Conservation (phyloP, 768 basidiomycete genomes). For the Amanita brunnescens region DNA sequence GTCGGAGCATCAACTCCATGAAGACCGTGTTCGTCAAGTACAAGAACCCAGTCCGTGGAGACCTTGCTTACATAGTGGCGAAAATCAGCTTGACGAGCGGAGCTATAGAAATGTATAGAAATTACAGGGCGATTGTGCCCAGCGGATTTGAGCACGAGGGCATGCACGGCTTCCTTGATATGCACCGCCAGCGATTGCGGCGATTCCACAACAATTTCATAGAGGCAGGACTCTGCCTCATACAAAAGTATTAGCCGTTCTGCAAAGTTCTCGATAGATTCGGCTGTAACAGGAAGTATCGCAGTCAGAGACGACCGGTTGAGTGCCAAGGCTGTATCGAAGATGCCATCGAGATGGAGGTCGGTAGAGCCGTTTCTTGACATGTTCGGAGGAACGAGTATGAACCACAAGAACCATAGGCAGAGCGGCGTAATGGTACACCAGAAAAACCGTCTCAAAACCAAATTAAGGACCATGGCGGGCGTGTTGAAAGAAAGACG, state of each 20-base stretch:
- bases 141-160: not conserved
- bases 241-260: conserved; percentile 31
- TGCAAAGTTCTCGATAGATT: conserved; percentile 25
- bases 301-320: conserved; percentile 32
- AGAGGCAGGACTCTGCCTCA: conserved; percentile 22
- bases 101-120: conserved; percentile 18
- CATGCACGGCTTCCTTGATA: conserved; percentile 13
- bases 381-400: not conserved
- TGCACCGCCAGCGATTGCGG: conserved; percentile 28
- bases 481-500: not conserved
- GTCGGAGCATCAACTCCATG: conserved; percentile 21
- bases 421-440: conserved; percentile 1
- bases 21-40: conserved; percentile 43
- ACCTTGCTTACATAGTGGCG: conserved; percentile 23
- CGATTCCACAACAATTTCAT: conserved; percentile 41
- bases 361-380: not conserved
- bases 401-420: conserved; percentile 2
- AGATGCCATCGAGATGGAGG: not conserved
- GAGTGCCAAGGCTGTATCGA: conserved; percentile 5
- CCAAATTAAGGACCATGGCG: not conserved
- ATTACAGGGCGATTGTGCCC: conserved; percentile 19
- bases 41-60: conserved; percentile 40
- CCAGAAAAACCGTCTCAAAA: not conserved
- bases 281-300: conserved; percentile 36
- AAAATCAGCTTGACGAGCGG: conserved; percentile 23